Base-by-base conservation (phyloP, 2,329 filamentous ascomycete genomes). In the Pseudogymnoascus sp. region DNA sequence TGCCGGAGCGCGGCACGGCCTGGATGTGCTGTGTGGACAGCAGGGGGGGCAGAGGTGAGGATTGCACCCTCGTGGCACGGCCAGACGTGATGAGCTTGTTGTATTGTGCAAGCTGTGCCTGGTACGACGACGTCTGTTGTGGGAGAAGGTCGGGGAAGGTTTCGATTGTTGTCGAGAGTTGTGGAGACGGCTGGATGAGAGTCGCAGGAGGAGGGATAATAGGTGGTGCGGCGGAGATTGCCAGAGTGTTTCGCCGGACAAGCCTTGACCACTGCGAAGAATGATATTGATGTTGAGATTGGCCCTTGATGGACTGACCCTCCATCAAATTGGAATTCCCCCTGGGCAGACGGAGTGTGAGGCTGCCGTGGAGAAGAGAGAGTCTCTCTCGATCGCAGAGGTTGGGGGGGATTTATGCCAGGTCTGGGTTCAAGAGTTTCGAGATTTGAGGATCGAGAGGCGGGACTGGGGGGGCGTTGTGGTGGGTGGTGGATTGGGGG, bases 21-120 rank as follows among this genome's bases (percentile, higher is more conserved):
- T 85, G 81, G 66, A 81, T 77, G 70, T 80, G 77, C 64, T 82
- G 79, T 61, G 81, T 75, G 60, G 82, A 82, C 64, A 84, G 72
- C 63, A 81, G 74, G 58, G 82, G 78, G 63, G 81, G 78, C 63
- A 83, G 77, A 62, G 82, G 80, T 64, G 79, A 74, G 62, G 80
- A 77, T 69, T 84, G 82, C 62, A 85, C 73, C 67, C 81, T 80
- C 67, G 80, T 80, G 12, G 61, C 63, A 63, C 68, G 65, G 30
- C 74, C 74, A 64, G 82, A 79, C 60, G 83, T 81, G 66, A 87
- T 79, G 70, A 87, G 81, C 69, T 81, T 82, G 72, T 86, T 87
- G 77, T 87, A 87, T 67, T 85, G 79, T 59, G 83, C 77, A 61
- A 87, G 79, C 72, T 85, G 82, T 60, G 81, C 81, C 69, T 86